A percentile compares a stretch with the other conserved stretches of the same genome.
These are phyloP conservation scores for Rosa persica DNA, from an alignment of 306 rosid species.

Conservation along the genomic window DNA sequence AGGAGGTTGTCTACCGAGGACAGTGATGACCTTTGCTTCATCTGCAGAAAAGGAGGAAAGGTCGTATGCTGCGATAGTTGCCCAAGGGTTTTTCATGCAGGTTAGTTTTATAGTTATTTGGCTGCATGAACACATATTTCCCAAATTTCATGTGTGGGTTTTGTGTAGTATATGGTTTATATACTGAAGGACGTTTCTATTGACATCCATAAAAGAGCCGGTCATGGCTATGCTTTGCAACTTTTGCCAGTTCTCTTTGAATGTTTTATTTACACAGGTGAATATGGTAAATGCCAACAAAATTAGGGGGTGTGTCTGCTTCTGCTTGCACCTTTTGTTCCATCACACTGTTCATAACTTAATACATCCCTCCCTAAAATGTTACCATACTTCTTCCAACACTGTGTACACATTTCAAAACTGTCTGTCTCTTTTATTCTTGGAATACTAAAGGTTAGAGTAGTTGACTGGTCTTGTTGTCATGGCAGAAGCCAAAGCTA, in stretches of 20 bases:
- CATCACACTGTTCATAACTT: not conserved
- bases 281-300: not conserved
- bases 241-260: not conserved
- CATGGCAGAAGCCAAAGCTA: not conserved
- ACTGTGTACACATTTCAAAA: not conserved
- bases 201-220: not conserved
- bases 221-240: not conserved
- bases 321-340: not conserved
- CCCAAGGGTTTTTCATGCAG: conserved; percentile 85
- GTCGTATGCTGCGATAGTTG: conserved; percentile 92
- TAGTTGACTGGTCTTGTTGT: not conserved
- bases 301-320: not conserved
- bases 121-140: not conserved
- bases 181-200: not conserved
- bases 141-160: not conserved
- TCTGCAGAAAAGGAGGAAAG: conserved; percentile 80
- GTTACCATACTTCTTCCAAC: not conserved
- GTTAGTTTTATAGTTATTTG: conserved; percentile 36
- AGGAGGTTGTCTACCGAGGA: conserved; percentile 53
- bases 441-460: not conserved
- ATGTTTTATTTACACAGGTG: not conserved
- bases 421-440: not conserved
- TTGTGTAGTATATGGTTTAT: not conserved
- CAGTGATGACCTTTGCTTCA: conserved; percentile 82
- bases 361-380: not conserved